Evolutionary conservation across 371 early-diverging fungal species (phyloP).

Genomic region (Entomophthora muscae): DNA sequence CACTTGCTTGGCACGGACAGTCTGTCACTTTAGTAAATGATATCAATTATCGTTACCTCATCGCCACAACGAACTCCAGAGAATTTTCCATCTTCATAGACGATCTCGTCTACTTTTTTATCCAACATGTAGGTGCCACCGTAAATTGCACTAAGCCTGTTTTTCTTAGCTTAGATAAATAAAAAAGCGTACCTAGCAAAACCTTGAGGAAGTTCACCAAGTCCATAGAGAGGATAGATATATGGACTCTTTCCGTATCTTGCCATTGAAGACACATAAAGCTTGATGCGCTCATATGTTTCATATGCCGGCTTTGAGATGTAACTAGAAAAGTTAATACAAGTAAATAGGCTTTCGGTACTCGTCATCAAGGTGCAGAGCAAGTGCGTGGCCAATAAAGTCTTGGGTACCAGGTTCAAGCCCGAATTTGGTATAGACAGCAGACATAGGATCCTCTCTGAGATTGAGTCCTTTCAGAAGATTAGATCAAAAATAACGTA

Average conservation of each 20-base stretch:
- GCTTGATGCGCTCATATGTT: conserved; percentile 81
- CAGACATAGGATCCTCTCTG: conserved; percentile 57
- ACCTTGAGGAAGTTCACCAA: conserved; percentile 98
- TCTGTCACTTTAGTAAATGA: not conserved
- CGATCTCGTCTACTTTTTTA: conserved; percentile 78
- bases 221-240: conserved; percentile 98
- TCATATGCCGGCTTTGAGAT: conserved; percentile 71
- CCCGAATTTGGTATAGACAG: conserved; percentile 82
- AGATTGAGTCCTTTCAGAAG: conserved; percentile 34
- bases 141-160: conserved; percentile 80
- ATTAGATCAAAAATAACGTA: not conserved
- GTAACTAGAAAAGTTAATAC: conserved; percentile 29
- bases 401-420: conserved; percentile 87
- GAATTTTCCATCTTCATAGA: conserved; percentile 56
- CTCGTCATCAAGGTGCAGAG: conserved; percentile 85
- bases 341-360: conserved; percentile 3
- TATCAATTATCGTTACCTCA: conserved; percentile 22
- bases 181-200: conserved; percentile 74
- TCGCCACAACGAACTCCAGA: conserved; percentile 77
- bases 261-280: conserved; percentile 92
- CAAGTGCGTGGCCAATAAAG: conserved; percentile 98
- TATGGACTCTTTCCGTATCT: conserved; percentile 97
- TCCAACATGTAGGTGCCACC: conserved; percentile 97
- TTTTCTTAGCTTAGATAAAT: not conserved
- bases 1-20: conserved; percentile 49